Base-by-base conservation (phyloP, 169 alveolate species). In the Plasmodium gaboni region DNA sequence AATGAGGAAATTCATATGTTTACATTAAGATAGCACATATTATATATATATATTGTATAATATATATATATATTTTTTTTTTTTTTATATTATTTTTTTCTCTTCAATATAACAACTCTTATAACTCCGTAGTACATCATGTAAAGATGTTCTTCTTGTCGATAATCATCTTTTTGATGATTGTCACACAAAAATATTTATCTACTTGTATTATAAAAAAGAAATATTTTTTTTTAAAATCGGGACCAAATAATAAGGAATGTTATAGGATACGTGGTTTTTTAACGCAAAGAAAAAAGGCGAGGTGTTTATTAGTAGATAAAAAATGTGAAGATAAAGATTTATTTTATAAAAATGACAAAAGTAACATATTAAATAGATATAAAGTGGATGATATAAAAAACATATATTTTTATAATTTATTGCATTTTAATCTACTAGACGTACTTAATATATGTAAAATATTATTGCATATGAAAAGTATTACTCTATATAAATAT, bases 121-220 rank as follows among this genome's bases (percentile, higher is more conserved):
- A 38, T 5, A 38, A 38, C 46, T 38, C 2, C 46, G 5, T 38
- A 1, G 46, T 24, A 9, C 51, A 76, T 22, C 51, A 61, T 64
- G 88, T 44, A 59, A 76, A 63, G 67, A 61, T 60, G 91, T 26
- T 71, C 24, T 22, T 63, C 53, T 48, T 67, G 32, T 51, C 55
- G 24, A 17, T 83, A 46, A 83, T 83, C 72, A 83, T 55, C 85
- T 24, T 68, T 55, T 83, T 83, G 80, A 67, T 65, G 89, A 51
- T 78, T 83, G 53, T 46, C 22, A 46, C 69, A 68, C 19, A 83
- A 59, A 59, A 68, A 26, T 59, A 19, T 83, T 32, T 48, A 9
- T n/a, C 57, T 68, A 42, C 13, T 12, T 83, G 91, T 61, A 28
- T 32, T 38, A 83, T 38, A 55, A 83, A 83, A 68, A 83, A 83